These are phyloP conservation scores for Solanum bulbocastanum DNA, from an alignment of 257 asterid genomes.

Conservation along the genomic window DNA sequence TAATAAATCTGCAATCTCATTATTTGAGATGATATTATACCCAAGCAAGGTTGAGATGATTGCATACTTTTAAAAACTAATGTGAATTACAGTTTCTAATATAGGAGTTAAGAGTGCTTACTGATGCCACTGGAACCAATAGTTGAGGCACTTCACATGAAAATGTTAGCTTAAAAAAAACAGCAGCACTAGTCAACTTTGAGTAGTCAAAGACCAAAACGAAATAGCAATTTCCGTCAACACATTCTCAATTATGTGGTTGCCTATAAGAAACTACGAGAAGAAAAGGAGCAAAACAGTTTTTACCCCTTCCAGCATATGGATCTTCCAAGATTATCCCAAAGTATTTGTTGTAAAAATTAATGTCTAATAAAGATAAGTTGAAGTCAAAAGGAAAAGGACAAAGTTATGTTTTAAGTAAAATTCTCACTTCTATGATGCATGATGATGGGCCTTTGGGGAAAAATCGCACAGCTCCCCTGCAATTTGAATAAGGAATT, in stretches of 20 bases:
- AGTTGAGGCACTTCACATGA: constrained; percentile 88
- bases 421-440: constrained; percentile 56
- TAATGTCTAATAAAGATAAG: neutral
- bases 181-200: neutral
- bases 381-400: neutral
- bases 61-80: neutral
- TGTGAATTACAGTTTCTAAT: neutral
- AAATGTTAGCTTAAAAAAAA: constrained; percentile 59
- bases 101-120: constrained; percentile 22
- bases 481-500: constrained; percentile 19
- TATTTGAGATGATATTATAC: neutral
- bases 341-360: neutral
- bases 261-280: neutral
- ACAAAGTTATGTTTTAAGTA: neutral
- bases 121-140: constrained; percentile 86
- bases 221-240: neutral
- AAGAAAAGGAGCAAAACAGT: neutral
- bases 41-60: neutral
- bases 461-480: constrained; percentile 92
- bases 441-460: constrained; percentile 77
- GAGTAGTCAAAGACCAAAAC: neutral
- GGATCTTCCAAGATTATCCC: neutral
- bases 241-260: neutral
- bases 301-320: neutral
- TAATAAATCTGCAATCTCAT: neutral